Evolutionary conservation across 2,329 filamentous ascomycete genomes (phyloP), one percentile per base, ranked within the genome.

Genomic region (Verticillium klebahnii): DNA sequence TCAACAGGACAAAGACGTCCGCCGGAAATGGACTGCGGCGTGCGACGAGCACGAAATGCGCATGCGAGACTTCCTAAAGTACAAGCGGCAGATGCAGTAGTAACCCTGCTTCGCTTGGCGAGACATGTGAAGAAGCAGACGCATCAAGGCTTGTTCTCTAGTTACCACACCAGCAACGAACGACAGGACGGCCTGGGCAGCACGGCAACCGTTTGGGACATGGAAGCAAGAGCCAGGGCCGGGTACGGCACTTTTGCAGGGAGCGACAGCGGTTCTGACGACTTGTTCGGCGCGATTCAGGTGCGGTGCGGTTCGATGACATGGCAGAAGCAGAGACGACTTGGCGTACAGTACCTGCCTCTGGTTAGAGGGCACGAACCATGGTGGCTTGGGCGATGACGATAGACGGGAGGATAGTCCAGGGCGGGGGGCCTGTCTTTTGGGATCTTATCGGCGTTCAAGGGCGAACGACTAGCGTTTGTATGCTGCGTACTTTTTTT

Each of bases 1-100:
- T 61, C 82, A 84, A 66, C 85, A 91, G 72, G 90, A 93, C 69
- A 82, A 86, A 65, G 77, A 79, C 57, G 84, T 91, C 5, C 78
- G 87, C 61, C 79, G 79, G 68, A 80, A 82, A 61, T 92, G 89
- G 88, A 75, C 75, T 34, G 72, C 81, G 9, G 85, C 85, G 8
- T 85, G 83, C 63, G 82, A 85, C 54, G 80, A 80, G 63, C 89
- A 93, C 69, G 81, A 84, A 62, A 72, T 78, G 61, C 81, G 82
- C 11, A 75, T 92, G 61, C 77, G 80, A 66, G 82, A 85, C 66
- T 90, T 87, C 69, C 77, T 82, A 72, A 78, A 71, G 32, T 77
- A 78, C 63, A 74, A 78, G 62, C 74, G 77, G 45, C 78, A 73
- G 76, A 79, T 80, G 76, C 76, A 25, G 17, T 56, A 56, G 29